A percentile compares a stretch with the other conserved stretches of the same genome.
Conservation (phyloP, 768 basidiomycete genomes). For the Boletus subcaerulescens region DNA sequence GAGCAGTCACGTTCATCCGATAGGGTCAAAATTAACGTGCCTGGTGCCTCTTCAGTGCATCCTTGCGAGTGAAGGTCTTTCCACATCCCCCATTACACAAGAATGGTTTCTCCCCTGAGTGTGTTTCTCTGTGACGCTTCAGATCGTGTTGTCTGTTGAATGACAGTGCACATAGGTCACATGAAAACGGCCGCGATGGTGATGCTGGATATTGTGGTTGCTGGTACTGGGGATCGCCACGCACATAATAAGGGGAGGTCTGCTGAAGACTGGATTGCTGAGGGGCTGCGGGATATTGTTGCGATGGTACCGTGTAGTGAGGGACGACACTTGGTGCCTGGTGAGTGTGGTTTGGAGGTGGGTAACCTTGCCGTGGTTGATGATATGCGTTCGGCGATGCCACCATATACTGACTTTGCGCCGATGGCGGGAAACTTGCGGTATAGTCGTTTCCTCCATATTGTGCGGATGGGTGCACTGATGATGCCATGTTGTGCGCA, state of each 20-base stretch:
- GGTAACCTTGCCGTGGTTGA: conserved; percentile 27
- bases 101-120: conserved; percentile 83
- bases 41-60: conserved; percentile 85
- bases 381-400: conserved; percentile 17
- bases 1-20: conserved; percentile 9
- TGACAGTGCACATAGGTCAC: conserved; percentile 73
- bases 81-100: conserved; percentile 81
- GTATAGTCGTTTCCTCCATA: conserved; percentile 26
- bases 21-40: conserved; percentile 36
- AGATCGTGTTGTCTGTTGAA: conserved; percentile 86
- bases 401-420: conserved; percentile 22
- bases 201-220: conserved; percentile 53
- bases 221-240: conserved; percentile 22
- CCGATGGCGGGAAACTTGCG: conserved; percentile 10
- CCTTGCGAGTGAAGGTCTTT: conserved; percentile 85
- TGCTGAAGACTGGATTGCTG: conserved; percentile 16
- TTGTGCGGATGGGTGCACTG: conserved; percentile 18
- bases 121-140: conserved; percentile 81
- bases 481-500: conserved; percentile 17
- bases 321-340: conserved; percentile 36
- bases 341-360: conserved; percentile 25
- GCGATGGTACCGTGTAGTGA: conserved; percentile 28
- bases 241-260: conserved; percentile 38
- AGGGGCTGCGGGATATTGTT: conserved; percentile 28
- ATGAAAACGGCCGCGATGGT: conserved; percentile 61